These are phyloP conservation scores for Globisporangium recalcitrans DNA, from an alignment of 352 stramenopile species.

Conservation along the genomic window DNA sequence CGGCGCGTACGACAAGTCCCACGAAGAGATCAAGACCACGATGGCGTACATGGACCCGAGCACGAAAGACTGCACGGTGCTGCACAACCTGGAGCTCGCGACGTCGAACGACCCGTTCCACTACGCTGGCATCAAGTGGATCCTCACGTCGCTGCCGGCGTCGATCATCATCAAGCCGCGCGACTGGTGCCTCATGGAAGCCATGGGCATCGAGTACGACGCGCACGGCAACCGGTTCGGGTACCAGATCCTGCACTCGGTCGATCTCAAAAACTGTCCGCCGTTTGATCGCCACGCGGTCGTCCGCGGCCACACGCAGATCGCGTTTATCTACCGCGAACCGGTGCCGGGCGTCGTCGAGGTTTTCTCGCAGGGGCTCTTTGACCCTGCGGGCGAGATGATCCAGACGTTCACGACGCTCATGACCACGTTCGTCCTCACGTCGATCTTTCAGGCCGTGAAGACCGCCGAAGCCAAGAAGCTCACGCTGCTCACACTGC, in stretches of 20 bases:
- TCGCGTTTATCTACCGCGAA: conserved; percentile 36
- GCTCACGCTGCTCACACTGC: conserved; percentile 34
- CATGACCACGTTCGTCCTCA: conserved; percentile 30
- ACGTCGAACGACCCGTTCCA: conserved; percentile 34
- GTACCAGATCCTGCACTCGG: conserved; percentile 40
- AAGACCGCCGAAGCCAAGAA: conserved; percentile 49
- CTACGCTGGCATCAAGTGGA: conserved; percentile 49
- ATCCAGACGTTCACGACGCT: conserved; percentile 20
- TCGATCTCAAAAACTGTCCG: conserved; percentile 33
- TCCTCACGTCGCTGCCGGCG: conserved; percentile 26
- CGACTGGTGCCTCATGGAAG: conserved; percentile 32
- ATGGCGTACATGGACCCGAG: conserved; percentile 25
- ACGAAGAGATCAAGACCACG: conserved; percentile 34
- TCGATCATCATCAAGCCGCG: conserved; percentile 18
- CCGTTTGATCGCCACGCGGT: conserved; percentile 24
- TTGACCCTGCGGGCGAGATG: conserved; percentile 37
- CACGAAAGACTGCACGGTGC: conserved; percentile 30
- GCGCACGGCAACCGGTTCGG: conserved; percentile 24
- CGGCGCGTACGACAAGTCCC: conserved; percentile 29
- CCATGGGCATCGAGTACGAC: conserved; percentile 36
- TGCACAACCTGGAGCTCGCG: conserved; percentile 36
- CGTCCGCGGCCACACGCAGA: conserved; percentile 26
- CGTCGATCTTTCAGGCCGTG: conserved; percentile 16
- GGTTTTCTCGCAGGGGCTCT: conserved; percentile 34
- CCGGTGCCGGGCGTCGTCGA: conserved; percentile 29